These are phyloP conservation scores for Nannochloris sp. DNA, from an alignment of 139 green algal species.

Conservation along the genomic window DNA sequence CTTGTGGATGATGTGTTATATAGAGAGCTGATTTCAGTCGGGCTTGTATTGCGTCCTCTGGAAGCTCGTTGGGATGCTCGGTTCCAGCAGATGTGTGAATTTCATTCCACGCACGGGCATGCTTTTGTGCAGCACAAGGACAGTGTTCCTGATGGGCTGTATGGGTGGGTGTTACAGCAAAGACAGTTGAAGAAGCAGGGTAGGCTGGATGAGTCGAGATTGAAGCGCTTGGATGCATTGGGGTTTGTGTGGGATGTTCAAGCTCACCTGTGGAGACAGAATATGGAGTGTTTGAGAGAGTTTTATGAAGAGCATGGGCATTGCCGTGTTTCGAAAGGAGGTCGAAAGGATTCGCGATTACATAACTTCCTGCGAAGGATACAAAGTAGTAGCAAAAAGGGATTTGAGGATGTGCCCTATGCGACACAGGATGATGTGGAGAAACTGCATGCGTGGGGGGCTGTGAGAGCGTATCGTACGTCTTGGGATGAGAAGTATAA, in stretches of 20 bases:
- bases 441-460: too few relatives aligned
- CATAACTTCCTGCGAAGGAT: too few relatives aligned
- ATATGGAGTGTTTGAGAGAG: too few relatives aligned
- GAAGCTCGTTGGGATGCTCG: conserved; percentile 4
- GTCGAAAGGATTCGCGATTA: too few relatives aligned
- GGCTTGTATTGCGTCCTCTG: neutral
- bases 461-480: too few relatives aligned
- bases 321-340: too few relatives aligned
- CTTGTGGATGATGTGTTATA: neutral
- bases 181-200: conserved; percentile 7
- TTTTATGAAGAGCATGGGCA: too few relatives aligned
- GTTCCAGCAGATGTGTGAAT: conserved; percentile 19
- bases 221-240: conserved; percentile 18
- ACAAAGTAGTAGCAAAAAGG: too few relatives aligned
- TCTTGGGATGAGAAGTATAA: too few relatives aligned
- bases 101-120: conserved; percentile 25
- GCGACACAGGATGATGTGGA: too few relatives aligned
- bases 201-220: conserved; percentile 12
- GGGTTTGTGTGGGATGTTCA: conserved; percentile 9
- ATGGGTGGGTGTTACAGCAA: conserved; percentile 15
- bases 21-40: conserved; percentile 6
- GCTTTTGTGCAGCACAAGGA: conserved; percentile 3
- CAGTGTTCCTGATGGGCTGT: conserved; percentile 5
- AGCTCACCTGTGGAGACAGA: too few relatives aligned
- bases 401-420: too few relatives aligned